These are phyloP conservation scores for Cladosporium sp. DNA, from an alignment of 2,329 filamentous ascomycete species.

Conservation along the genomic window DNA sequence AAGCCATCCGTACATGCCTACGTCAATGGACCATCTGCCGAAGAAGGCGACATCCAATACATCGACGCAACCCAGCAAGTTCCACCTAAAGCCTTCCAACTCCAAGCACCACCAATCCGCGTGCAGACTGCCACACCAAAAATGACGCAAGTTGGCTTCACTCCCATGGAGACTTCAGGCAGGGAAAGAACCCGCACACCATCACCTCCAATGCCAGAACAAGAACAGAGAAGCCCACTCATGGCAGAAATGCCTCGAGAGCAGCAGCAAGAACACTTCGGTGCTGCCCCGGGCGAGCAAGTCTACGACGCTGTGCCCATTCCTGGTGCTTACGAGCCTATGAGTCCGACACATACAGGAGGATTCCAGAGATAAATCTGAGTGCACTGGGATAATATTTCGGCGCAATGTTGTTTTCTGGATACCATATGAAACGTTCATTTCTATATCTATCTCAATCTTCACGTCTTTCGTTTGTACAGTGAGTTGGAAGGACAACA, in stretches of 20 bases:
- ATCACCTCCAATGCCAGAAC: conserved; percentile 21
- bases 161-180: conserved; percentile 34
- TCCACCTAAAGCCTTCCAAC: conserved; percentile 64
- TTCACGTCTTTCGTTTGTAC: background rate
- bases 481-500: background rate
- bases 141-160: conserved; percentile 60
- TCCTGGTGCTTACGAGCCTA: conserved; percentile 66
- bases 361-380: background rate
- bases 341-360: conserved; percentile 17
- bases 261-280: conserved; percentile 60
- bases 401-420: background rate
- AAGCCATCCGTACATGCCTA: conserved; percentile 38
- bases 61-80: conserved; percentile 51
- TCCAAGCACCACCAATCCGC: conserved; percentile 78
- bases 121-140: conserved; percentile 74
- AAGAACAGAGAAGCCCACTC: conserved; percentile 37
- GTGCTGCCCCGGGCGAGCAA: conserved; percentile 72
- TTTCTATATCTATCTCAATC: background rate
- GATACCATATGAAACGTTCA: background rate
- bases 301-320: conserved; percentile 85
- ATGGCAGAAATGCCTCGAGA: conserved; percentile 35
- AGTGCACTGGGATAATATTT: background rate
- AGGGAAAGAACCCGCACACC: conserved; percentile 20
- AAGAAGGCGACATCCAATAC: conserved; percentile 52
- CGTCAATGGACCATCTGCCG: conserved; percentile 35